Evolutionary conservation across 2,329 filamentous ascomycete species (phyloP), one percentile per base, ranked within the genome.

Genomic region (Neofusicoccum ribis): DNA sequence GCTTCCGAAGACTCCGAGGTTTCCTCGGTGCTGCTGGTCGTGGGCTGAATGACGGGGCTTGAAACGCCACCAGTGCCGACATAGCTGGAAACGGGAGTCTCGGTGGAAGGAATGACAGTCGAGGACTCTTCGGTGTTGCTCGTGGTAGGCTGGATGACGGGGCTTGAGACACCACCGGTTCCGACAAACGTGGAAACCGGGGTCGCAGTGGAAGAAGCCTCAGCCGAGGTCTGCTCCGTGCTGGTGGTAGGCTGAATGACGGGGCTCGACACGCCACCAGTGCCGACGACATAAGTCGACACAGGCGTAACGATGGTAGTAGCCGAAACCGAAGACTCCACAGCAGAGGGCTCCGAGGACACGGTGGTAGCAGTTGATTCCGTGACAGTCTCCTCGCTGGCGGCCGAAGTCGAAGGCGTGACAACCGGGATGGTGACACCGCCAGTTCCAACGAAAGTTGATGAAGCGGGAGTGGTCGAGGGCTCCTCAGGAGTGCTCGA

Each of bases 111-210:
- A 12, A 43, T 37, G 36, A 23, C 37, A 56, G 46, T 49, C 11
- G 47, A 50, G 4, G 12, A 7, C 27, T 43, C 14, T 23, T 59
- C 54, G n/a, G 54, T 46, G 37, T 43, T 23, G 27, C 39, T 44
- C 17, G 54, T 61, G 5, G 66, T 65, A 9, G 66, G 66, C 43
- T 27, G 34, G 27, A 58, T 37, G 14, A 63, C 54, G 54, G 66
- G 43, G 67, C 47, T 39, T 51, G 64, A 50, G 44, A 63, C 41
- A 66, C 54, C 23, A 66, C 54, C 64, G 36, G 64, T 65, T 36
- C 56, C 56, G 17, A 39, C 8, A 14, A 39, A 39, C 9, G 37
- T 39, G 8, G 37, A 39, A 1, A 39, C 37, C 15, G 54, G 54
- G n/a, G 58, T 46, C 5, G 52, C 56, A 3, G 50, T 63, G 4